Evolutionary conservation across 1,139 yeast genomes (phyloP).

Genomic region (Zygoascus hellenicus): DNA sequence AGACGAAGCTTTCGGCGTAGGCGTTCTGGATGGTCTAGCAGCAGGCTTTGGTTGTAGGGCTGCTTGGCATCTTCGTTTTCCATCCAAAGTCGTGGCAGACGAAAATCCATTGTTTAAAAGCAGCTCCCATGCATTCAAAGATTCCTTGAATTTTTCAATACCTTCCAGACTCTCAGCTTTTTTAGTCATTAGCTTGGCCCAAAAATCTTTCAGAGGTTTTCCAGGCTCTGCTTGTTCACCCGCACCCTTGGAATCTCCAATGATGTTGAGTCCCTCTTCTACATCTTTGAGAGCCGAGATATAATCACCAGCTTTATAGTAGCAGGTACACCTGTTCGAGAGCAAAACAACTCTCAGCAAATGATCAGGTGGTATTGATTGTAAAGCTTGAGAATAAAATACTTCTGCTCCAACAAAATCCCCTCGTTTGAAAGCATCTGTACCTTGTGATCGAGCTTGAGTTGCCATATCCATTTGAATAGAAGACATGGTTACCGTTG

Average conservation of each 20-base stretch:
- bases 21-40: constrained; percentile 6
- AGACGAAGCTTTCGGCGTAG: constrained; percentile 18
- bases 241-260: constrained; percentile 41
- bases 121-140: constrained; percentile 55
- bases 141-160: constrained; percentile 60
- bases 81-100: constrained; percentile 65
- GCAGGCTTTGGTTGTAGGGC: constrained; percentile 42
- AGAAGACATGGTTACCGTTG: constrained; percentile 28
- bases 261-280: constrained; percentile 51
- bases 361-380: constrained; percentile 59
- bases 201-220: constrained; percentile 62
- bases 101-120: constrained; percentile 65
- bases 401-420: constrained; percentile 66
- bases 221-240: constrained; percentile 42
- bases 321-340: constrained; percentile 72
- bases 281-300: constrained; percentile 53
- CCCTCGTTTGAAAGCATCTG: constrained; percentile 66
- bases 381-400: constrained; percentile 56
- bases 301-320: constrained; percentile 68
- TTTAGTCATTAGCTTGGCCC: constrained; percentile 61
- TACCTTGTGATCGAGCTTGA: constrained; percentile 55
- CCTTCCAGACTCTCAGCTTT: constrained; percentile 83
- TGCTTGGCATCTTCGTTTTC: constrained; percentile 70
- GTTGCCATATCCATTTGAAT: constrained; percentile 46
- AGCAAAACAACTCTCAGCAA: constrained; percentile 60